phyloP scores from a whole-genome alignment of 352 stramenopile species.

The Phytophthora tubulina region DNA sequence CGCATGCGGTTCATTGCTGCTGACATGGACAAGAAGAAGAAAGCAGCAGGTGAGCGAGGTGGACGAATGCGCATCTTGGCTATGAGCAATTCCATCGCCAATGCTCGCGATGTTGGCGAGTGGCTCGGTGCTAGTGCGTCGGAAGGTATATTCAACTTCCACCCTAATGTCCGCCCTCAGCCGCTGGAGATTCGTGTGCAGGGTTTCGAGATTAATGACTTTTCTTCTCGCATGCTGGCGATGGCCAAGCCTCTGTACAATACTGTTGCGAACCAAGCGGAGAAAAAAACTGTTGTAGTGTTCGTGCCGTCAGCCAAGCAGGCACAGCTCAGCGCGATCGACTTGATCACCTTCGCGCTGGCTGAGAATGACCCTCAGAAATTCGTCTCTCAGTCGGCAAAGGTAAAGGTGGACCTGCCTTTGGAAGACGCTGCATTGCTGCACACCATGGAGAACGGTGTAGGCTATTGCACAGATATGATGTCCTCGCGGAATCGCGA shows the following conservation, averaged over 20 bases:
- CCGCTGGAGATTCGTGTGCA: constrained; percentile 98
- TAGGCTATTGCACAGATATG: constrained; percentile 96
- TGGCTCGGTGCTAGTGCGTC: constrained; percentile 96
- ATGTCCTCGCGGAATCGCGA: constrained; percentile 93
- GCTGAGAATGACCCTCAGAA: constrained; percentile 84
- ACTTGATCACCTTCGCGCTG: constrained; percentile 97
- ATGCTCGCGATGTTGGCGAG: constrained; percentile 97
- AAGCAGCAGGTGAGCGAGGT: constrained; percentile 41
- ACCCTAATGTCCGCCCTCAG: constrained; percentile 94
- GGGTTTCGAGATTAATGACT: constrained; percentile 98
- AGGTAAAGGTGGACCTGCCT: constrained; percentile 54
- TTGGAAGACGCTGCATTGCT: constrained; percentile 92
- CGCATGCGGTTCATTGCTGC: constrained; percentile 98
- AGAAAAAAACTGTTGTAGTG: constrained; percentile 93
- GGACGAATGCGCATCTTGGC: constrained; percentile 93
- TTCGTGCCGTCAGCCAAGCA: constrained; percentile 99
- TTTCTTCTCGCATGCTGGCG: constrained; percentile 96
- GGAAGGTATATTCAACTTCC: constrained; percentile 77
- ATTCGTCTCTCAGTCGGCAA: constrained; percentile 56
- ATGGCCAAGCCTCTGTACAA: constrained; percentile 99
- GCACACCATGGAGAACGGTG: constrained; percentile 94
- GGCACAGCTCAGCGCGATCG: constrained; percentile 98
- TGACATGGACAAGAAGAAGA: constrained; percentile 82
- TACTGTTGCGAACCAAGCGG: constrained; percentile 88
- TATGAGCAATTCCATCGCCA: constrained; percentile 97